These are phyloP conservation scores for Gnomoniopsis sp. DNA, from an alignment of 2,329 filamentous ascomycete genomes.

Conservation along the genomic window DNA sequence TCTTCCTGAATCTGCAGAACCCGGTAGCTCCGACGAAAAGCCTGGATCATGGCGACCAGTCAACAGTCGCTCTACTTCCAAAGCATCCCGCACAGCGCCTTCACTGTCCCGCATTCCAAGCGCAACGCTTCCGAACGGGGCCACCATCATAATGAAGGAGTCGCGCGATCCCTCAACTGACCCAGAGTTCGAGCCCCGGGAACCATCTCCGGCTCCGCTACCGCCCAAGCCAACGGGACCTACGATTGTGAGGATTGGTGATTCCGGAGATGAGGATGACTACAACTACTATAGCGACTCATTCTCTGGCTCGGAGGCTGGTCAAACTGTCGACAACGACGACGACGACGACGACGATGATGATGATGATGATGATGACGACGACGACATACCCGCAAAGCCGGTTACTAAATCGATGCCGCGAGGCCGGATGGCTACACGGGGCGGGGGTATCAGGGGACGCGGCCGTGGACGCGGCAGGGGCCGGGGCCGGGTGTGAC, in stretches of 20 bases:
- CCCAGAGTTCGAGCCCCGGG: not conserved
- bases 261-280: slow-evolving; percentile 23
- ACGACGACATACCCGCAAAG: slow-evolving; percentile 9
- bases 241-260: slow-evolving; percentile 31
- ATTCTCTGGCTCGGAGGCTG: slow-evolving; percentile 16
- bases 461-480: slow-evolving; percentile 12
- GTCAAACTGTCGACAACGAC: slow-evolving; percentile 20
- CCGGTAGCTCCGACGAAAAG: slow-evolving; percentile 20
- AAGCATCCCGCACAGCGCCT: slow-evolving; percentile 5
- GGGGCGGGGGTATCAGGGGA: slow-evolving; percentile 6
- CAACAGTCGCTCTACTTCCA: slow-evolving; percentile 9
- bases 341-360: not conserved
- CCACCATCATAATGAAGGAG: not conserved
- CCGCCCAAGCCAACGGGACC: slow-evolving; percentile 22
- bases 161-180: not conserved
- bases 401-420: slow-evolving; percentile 18
- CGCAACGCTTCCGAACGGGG: not conserved
- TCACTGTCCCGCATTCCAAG: slow-evolving; percentile 4
- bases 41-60: slow-evolving; percentile 19
- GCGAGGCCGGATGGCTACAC: slow-evolving; percentile 3
- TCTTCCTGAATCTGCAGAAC: slow-evolving; percentile 16
- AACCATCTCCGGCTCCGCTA: slow-evolving; percentile 10
- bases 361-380: slow-evolving; percentile 10
- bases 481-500: slow-evolving; percentile 12
- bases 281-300: slow-evolving; percentile 13